Base-by-base conservation (phyloP, 1,139 yeast genomes). In the Pichia inconspicua region DNA sequence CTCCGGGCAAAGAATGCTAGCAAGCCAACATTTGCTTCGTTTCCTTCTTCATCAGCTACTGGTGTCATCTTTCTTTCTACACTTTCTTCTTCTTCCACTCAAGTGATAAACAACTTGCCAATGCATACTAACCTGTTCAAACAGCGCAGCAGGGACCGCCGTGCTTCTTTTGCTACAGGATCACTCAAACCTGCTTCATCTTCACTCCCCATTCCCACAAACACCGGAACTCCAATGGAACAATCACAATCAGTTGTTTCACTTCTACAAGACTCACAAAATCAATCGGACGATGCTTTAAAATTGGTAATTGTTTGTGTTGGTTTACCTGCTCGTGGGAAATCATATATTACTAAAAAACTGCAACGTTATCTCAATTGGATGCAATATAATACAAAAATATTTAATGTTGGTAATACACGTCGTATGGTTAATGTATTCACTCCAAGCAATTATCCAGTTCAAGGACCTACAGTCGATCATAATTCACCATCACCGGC, bases 341-440 rank as follows among this genome's bases (percentile, higher is more conserved):
- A 90, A 66, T 84, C 95, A 8, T 90, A 89, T 64, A 86, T 90
- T 55, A 88, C 97, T 44, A 90, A 89, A 66, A 90, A 90, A 61
- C 74, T 90, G 44, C 83, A 95, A 12, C 69, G 97, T 50, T 90
- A 86, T 63, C 70, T 90, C 60, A 90, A 90, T 66, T 90, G 96
- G 95, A 77, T 86, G 48, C 95, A 89, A 67, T 95, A 88, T 61
- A 89, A 84, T 58, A 84, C 95, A 2, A 52, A 48, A 73, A 95
- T 90, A 17, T 92, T 92, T 70, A 92, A 92, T 62, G 97, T 90
- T 34, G 97, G 97, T 11, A 90, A 90, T 63, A 90, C 97, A 1
- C 75, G 97, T 63, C 75, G 97, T 59, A 80, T 80, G 58, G 82
- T 78, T 59, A 84, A 86, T 49, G 69, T 69, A 22, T 53, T 47